Base-by-base conservation (phyloP, 164 flowering plant species). In the Amborella trichopoda region DNA sequence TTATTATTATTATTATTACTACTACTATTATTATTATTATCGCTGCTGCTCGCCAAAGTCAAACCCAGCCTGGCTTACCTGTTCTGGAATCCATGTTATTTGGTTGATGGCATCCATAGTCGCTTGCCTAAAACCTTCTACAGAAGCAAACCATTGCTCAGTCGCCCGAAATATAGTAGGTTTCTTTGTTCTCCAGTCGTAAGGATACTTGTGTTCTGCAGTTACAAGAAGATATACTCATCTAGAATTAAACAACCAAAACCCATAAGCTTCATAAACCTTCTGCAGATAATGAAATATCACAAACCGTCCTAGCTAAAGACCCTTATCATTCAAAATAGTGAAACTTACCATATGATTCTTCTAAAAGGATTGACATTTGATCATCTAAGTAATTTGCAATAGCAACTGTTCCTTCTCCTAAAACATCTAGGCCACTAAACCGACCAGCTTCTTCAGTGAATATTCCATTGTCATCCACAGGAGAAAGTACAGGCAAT, bases 141-240 rank as follows among this genome's bases (percentile, higher is more conserved):
- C 96, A 17, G 99, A 91, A 44, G 99, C 99, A 76, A 91, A 91
- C 99, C 96, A 91, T 57, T 91, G 99, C 66, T 83, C 99, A 39
- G 99, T 91, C 51, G 99, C 96, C 69, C 99, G 75, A 58, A 91
- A 91, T 55, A 91, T 91, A 17, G 96, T 91, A n/a, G 99, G 99
- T 58, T 87, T 78, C 62, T 91, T 91, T 4, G 95, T 84, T 68
- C 99, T 69, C 99, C 99, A 91, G 67, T 91, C 99, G 76, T 91
- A 87, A 20, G 99, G 99, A 63, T 91, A 91, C 63, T 87, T 87
- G 67, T 91, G 99, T 32, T 64, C 97, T 89, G 70, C 54, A 67
- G 24, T 27, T 46, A 45, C 21, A 49, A 18, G 6, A 26, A 41
- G 43, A 23, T 17, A 21, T n/a, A n/a, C n/a, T n/a, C n/a, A n/a